These are phyloP conservation scores for Ceratocystis huliohia DNA, from an alignment of 2,329 filamentous ascomycete species.

Conservation along the genomic window DNA sequence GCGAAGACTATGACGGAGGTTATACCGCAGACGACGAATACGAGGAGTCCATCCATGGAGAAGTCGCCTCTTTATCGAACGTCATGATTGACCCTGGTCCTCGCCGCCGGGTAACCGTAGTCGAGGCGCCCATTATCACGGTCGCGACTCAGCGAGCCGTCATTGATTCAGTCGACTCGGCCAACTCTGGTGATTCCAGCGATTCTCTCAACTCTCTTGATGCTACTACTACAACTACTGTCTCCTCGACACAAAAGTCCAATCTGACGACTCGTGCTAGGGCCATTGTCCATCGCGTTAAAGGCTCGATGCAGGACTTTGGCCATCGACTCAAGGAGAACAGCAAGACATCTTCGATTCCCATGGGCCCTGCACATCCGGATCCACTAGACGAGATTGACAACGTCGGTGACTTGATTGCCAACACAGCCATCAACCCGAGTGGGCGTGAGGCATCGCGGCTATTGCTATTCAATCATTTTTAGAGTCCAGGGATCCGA, in stretches of 20 bases:
- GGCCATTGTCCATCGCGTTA: neutral
- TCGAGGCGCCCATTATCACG: neutral
- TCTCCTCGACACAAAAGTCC: neutral
- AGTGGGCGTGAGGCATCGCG: neutral
- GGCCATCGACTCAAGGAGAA: neutral
- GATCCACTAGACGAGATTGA: neutral
- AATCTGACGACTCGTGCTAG: neutral
- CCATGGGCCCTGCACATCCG: neutral
- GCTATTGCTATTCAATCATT: neutral
- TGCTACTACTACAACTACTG: neutral
- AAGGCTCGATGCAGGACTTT: neutral
- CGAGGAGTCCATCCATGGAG: neutral
- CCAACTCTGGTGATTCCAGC: neutral
- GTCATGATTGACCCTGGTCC: neutral
- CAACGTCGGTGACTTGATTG: neutral
- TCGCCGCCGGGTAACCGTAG: neutral
- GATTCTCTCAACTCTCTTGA: neutral
- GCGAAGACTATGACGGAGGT: neutral
- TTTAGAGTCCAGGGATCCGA: neutral
- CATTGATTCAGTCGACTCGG: neutral
- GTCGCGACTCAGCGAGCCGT: neutral
- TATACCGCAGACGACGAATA: neutral
- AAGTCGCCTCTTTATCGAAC: neutral
- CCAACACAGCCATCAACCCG: neutral
- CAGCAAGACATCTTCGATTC: neutral